Percentiles rank a stretch among this genome's conserved stretches.
phyloP scores from a whole-genome alignment of 73 alveolate genomes.

The Paramecium tetraurelia region DNA sequence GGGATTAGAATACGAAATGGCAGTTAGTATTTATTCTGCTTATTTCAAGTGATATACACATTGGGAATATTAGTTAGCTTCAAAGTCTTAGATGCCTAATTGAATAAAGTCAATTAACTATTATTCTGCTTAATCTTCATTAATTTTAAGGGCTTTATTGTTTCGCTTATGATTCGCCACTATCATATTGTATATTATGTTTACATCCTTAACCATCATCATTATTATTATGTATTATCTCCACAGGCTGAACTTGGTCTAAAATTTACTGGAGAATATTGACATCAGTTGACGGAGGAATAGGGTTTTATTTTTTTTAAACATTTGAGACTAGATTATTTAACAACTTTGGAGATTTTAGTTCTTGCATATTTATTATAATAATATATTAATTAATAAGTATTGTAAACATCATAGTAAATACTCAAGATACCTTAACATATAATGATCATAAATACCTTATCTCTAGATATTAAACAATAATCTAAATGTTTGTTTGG shows the following conservation, averaged over 20 bases:
- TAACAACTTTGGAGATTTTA: constrained; percentile 20
- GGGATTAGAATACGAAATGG: not conserved
- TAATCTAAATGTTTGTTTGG: no score
- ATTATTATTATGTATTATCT: not conserved
- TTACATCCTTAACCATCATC: constrained; percentile 12
- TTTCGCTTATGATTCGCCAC: not conserved
- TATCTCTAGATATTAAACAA: no score
- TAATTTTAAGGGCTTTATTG: not conserved
- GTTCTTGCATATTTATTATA: not conserved
- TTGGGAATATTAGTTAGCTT: not conserved
- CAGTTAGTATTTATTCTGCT: constrained; percentile 55
- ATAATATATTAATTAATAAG: not conserved
- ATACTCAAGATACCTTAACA: no score
- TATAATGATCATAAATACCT: no score
- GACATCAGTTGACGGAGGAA: not conserved
- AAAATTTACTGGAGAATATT: not conserved
- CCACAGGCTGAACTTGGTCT: not conserved
- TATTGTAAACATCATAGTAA: not conserved
- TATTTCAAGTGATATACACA: constrained; percentile 4
- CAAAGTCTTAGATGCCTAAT: not conserved
- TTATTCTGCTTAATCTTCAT: constrained; percentile 23
- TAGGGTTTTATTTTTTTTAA: not conserved
- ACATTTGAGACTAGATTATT: not conserved
- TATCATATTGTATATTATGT: not conserved
- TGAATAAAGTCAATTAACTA: constrained; percentile 1